Percentiles rank a stretch among this genome's conserved stretches.
phyloP scores from a whole-genome alignment of 2,329 filamentous ascomycete species.

The Clonostachys chloroleuca region DNA sequence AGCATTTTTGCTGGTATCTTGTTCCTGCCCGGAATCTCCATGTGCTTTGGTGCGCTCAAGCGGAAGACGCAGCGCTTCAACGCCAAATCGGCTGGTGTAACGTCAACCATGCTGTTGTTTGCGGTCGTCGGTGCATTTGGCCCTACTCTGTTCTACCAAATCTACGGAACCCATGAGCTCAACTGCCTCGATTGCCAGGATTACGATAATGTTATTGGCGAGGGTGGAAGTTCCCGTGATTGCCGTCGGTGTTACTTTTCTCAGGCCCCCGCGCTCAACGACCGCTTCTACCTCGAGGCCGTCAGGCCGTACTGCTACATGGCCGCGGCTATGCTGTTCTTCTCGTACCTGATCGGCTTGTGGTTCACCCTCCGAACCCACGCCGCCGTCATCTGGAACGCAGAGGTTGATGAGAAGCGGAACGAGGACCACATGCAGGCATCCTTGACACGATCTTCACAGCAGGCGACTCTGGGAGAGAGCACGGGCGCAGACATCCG shows the following conservation, averaged over 20 bases:
- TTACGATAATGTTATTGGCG: constrained; percentile 20
- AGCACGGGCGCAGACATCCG: constrained; percentile 65
- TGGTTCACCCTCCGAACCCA: constrained; percentile 96
- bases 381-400: constrained; percentile 95
- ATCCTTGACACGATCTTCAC: constrained; percentile 24
- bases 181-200: constrained; percentile 70
- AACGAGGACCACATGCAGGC: constrained; percentile 44
- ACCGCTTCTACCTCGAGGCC: constrained; percentile 85
- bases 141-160: constrained; percentile 96
- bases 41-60: constrained; percentile 98
- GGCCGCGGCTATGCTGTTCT: constrained; percentile 77
- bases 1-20: constrained; percentile 97
- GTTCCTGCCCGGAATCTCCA: constrained; percentile 89
- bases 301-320: constrained; percentile 93
- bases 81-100: constrained; percentile 90
- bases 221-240: constrained; percentile 52
- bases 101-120: constrained; percentile 96
- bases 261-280: constrained; percentile 76
- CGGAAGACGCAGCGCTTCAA: constrained; percentile 99
- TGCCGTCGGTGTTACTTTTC: constrained; percentile 94
- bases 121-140: constrained; percentile 93
- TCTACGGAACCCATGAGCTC: constrained; percentile 95
- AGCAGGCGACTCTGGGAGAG: constrained; percentile 33
- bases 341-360: constrained; percentile 89
- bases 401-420: constrained; percentile 74